These are phyloP conservation scores for Cercis canadensis DNA, from an alignment of 306 rosid species.

Conservation along the genomic window DNA sequence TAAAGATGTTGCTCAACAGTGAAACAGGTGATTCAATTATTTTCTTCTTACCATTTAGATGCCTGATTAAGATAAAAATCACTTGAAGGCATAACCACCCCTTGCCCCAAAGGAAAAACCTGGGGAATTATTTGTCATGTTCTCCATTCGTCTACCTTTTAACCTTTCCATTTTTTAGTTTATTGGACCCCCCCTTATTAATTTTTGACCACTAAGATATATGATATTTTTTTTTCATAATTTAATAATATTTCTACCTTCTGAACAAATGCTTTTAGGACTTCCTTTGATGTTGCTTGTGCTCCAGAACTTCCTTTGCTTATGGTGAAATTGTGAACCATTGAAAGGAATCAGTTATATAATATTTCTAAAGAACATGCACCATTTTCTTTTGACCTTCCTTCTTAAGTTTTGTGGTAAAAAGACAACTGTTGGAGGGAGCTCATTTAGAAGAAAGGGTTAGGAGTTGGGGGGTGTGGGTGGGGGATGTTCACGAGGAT, in stretches of 20 bases:
- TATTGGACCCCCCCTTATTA: too few species aligned
- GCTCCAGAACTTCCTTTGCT: conserved; percentile 1
- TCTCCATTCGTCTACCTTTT: too few species aligned
- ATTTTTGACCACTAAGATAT: too few species aligned
- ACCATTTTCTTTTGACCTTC: background rate
- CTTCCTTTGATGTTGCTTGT: background rate
- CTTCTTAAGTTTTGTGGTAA: conserved; percentile 5
- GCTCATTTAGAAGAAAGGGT: background rate
- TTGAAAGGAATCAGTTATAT: background rate
- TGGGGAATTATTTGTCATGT: too few species aligned
- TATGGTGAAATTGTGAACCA: conserved; percentile 1
- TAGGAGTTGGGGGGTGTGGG: background rate
- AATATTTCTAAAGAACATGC: background rate
- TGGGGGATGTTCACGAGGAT: background rate
- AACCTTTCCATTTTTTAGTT: too few species aligned
- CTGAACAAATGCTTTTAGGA: background rate
- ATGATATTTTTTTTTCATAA: too few species aligned
- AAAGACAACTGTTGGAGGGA: background rate
- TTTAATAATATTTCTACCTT: background rate
- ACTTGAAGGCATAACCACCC: too few species aligned
- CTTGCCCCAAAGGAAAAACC: too few species aligned
- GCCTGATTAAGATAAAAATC: too few species aligned
- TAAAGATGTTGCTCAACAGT: too few species aligned
- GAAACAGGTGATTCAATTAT: too few species aligned
- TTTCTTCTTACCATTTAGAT: too few species aligned